Evolutionary conservation across 768 basidiomycete genomes (phyloP).

Genomic region (Pleurotus djamor): DNA sequence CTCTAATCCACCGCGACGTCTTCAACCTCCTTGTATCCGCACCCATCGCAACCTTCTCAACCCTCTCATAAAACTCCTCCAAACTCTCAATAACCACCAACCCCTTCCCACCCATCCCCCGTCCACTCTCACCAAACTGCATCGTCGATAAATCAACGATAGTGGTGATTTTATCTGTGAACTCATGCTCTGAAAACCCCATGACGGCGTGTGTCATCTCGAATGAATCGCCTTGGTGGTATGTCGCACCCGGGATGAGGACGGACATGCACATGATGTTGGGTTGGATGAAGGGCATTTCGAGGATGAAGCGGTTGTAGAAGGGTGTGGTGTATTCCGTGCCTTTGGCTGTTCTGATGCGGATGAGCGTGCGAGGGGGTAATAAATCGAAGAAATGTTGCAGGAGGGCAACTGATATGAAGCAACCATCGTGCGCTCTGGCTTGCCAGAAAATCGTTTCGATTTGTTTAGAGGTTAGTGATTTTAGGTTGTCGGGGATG

Average conservation of each 20-base stretch:
- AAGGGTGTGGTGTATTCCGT: constrained; percentile 8
- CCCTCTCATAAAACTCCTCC: constrained; percentile 9
- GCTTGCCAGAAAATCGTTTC: constrained; percentile 19
- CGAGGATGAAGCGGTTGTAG: constrained; percentile 1
- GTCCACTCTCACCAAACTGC: constrained; percentile 18
- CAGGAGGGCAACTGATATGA: constrained; percentile 10
- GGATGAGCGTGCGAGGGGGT: not conserved
- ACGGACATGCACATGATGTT: constrained; percentile 9
- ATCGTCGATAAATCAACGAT: constrained; percentile 15
- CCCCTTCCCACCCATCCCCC: constrained; percentile 12
- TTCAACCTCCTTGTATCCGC: not conserved
- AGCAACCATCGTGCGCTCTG: constrained; percentile 17
- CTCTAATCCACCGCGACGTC: not conserved
- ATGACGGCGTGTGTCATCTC: constrained; percentile 14
- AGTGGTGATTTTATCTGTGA: not conserved
- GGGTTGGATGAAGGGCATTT: constrained; percentile 8
- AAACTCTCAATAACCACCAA: constrained; percentile 13
- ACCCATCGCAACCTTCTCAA: not conserved
- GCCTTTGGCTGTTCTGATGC: constrained; percentile 11
- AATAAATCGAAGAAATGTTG: constrained; percentile 17
- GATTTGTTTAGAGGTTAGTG: constrained; percentile 8
- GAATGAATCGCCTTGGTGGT: constrained; percentile 9
- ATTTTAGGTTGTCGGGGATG: not conserved
- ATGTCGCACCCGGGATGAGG: not conserved
- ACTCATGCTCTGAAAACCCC: constrained; percentile 3